Percentiles rank a stretch among this genome's conserved stretches.
phyloP scores from a whole-genome alignment of 2,329 filamentous ascomycete species.

The Diplodia seriata region DNA sequence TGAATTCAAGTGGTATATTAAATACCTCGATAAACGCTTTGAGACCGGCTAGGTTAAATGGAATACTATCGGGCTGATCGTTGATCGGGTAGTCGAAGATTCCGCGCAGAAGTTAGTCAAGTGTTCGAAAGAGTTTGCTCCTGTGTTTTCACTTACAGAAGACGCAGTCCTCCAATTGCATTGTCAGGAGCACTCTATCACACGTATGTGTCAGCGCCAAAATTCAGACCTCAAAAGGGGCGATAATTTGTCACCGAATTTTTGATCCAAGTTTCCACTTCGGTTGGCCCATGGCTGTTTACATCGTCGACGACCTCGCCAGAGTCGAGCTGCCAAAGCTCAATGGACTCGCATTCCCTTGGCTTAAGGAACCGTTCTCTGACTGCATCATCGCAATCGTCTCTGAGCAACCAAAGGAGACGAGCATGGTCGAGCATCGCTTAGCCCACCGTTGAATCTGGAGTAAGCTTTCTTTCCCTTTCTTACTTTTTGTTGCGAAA shows the following conservation, averaged over 20 bases:
- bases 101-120: neutral
- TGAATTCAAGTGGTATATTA: neutral
- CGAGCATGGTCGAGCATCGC: neutral
- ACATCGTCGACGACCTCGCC: neutral
- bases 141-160: neutral
- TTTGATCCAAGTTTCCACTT: neutral
- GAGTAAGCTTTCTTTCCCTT: neutral
- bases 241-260: neutral
- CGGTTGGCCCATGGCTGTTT: neutral
- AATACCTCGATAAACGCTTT: neutral
- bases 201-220: neutral
- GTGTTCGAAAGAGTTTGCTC: neutral
- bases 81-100: neutral
- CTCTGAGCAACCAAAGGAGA: neutral
- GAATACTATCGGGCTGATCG: too few species aligned
- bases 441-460: neutral
- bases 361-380: rapidly evolving
- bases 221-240: neutral
- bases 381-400: neutral
- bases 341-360: neutral
- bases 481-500: neutral
- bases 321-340: neutral
- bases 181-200: neutral
- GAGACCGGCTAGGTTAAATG: neutral
- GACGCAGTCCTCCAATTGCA: neutral